Evolutionary conservation across 2,329 filamentous ascomycete genomes (phyloP).

Genomic region (Clarireedia paspali): DNA sequence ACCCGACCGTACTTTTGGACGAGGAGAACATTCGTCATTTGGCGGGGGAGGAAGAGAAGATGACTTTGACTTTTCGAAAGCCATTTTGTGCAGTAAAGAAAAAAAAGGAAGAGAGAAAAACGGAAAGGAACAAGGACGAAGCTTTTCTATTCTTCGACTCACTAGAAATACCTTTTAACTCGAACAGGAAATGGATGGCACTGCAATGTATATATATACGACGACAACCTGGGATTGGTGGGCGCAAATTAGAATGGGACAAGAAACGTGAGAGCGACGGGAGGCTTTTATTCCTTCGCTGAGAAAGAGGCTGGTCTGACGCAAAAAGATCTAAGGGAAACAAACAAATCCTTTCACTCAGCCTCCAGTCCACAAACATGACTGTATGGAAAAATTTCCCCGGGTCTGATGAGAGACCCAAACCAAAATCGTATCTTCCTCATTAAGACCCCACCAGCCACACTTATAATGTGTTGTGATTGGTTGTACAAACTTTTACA

Average conservation of each 20-base stretch:
- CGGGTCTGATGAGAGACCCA: not conserved
- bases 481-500: not conserved
- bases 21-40: not conserved
- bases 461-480: not conserved
- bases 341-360: not conserved
- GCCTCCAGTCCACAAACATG: not conserved
- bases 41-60: not conserved
- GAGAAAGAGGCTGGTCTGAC: not conserved
- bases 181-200: not conserved
- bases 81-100: not conserved
- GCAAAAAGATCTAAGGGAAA: not conserved
- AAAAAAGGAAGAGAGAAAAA: not conserved
- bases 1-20: slow-evolving; percentile 1
- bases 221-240: not conserved
- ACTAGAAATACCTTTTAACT: not conserved
- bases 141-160: not conserved
- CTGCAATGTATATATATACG: not conserved
- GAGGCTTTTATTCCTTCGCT: not conserved
- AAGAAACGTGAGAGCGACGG: not conserved
- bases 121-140: not conserved
- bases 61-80: not conserved
- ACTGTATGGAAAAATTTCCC: not conserved
- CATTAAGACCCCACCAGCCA: not conserved
- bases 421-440: not conserved
- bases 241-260: not conserved